These are phyloP conservation scores for Monosporozyma siamensis DNA, from an alignment of 805 yeast species.

Conservation along the genomic window DNA sequence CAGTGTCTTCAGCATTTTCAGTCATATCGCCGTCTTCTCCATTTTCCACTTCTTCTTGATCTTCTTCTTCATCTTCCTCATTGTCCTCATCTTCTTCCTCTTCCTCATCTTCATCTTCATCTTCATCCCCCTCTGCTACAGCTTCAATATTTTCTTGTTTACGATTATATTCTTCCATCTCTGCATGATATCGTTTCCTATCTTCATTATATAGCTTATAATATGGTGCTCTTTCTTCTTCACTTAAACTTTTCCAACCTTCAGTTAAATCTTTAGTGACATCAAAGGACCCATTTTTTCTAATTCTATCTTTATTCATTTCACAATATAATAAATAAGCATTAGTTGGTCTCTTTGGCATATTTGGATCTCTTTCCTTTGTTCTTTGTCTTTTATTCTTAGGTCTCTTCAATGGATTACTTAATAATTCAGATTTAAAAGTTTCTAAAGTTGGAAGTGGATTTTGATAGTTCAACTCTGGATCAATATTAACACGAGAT, in stretches of 20 bases:
- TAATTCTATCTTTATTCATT: conserved; percentile 65
- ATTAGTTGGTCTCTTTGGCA: conserved; percentile 84
- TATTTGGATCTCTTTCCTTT: conserved; percentile 64
- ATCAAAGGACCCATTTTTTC: conserved; percentile 51
- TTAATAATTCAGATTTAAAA: conserved; percentile 19
- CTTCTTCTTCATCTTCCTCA: conserved; percentile 8
- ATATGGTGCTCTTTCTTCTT: conserved; percentile 63
- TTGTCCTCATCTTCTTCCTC: conserved; percentile 2
- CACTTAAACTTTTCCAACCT: conserved; percentile 70
- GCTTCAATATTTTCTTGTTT: conserved; percentile 1
- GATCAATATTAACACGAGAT: conserved; percentile 35
- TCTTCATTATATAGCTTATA: conserved; percentile 71
- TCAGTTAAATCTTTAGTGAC: conserved; percentile 73
- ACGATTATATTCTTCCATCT: conserved; percentile 46
- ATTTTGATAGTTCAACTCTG: conserved; percentile 22
- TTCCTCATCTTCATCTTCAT: not conserved
- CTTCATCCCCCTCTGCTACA: not conserved
- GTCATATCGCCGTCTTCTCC: conserved; percentile 2
- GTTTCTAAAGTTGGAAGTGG: conserved; percentile 27
- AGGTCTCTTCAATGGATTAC: conserved; percentile 17
- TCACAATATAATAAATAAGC: conserved; percentile 87
- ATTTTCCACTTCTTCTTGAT: conserved; percentile 3
- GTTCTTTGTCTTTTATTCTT: conserved; percentile 27
- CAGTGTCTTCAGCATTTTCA: conserved; percentile 5
- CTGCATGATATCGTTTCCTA: conserved; percentile 61